These are phyloP conservation scores for Protea cynaroides DNA, from an alignment of 164 flowering plant genomes.

Conservation along the genomic window DNA sequence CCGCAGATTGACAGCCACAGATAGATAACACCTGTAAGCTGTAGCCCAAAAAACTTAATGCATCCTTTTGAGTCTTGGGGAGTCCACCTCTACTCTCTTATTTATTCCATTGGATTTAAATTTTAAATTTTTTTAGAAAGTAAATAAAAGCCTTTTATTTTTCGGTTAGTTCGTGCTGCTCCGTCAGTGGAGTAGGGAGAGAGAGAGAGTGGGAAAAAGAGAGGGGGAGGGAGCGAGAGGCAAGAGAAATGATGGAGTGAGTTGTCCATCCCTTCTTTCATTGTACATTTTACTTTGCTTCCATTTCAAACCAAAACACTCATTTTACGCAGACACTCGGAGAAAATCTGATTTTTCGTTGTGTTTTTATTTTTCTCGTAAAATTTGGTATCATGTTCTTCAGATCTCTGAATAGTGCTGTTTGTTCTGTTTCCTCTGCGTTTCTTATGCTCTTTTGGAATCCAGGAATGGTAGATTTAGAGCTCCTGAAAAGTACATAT, in stretches of 20 bases:
- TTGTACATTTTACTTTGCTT: neutral
- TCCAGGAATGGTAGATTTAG: slow-evolving; percentile 10
- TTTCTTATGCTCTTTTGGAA: neutral
- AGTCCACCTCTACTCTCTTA: too few species aligned
- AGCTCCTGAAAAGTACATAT: slow-evolving; percentile 2
- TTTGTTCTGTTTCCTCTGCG: neutral
- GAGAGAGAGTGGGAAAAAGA: too few species aligned
- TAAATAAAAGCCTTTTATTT: neutral
- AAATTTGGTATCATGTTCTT: neutral
- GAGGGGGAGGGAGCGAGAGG: neutral
- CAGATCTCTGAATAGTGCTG: neutral
- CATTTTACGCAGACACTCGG: neutral
- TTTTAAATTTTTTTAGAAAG: too few species aligned
- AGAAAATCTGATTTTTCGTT: too few species aligned
- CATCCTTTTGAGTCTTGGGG: too few species aligned
- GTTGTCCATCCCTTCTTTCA: neutral
- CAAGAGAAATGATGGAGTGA: neutral
- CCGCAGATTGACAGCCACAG: too few species aligned
- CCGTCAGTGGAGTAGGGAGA: neutral
- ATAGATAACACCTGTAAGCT: too few species aligned
- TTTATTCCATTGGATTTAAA: too few species aligned
- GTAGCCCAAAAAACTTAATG: too few species aligned
- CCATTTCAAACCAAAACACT: neutral
- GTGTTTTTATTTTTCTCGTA: neutral
- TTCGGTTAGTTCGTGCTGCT: neutral